Evolutionary conservation across 2,329 filamentous ascomycete genomes (phyloP).

Genomic region (Botryotinia narcissicola): DNA sequence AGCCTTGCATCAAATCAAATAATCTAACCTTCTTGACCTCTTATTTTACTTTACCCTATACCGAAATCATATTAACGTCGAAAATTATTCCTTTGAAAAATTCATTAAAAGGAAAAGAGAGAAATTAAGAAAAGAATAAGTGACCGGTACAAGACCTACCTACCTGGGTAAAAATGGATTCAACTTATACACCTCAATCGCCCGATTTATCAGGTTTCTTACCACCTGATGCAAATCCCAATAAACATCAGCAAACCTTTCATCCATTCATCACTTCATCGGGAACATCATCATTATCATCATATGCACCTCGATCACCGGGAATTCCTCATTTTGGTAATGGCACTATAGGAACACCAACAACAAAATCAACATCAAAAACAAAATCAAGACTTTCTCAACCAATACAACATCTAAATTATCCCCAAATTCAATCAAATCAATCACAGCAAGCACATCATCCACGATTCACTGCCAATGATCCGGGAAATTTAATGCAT

Average conservation of each 20-base stretch:
- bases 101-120: conserved; percentile 9
- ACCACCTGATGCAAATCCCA: conserved; percentile 29
- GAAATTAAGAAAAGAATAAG: conserved; percentile 8
- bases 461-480: conserved; percentile 20
- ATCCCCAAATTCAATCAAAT: conserved; percentile 28
- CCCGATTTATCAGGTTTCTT: conserved; percentile 39
- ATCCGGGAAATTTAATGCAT: background rate
- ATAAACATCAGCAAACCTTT: conserved; percentile 25
- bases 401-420: conserved; percentile 26
- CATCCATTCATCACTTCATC: background rate
- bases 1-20: conserved; percentile 29
- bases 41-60: background rate
- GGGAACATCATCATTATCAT: conserved; percentile 15
- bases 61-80: conserved; percentile 17
- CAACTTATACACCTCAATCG: conserved; percentile 39
- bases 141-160: background rate
- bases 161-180: conserved; percentile 27
- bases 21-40: conserved; percentile 1
- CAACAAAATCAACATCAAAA: conserved; percentile 20
- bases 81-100: conserved; percentile 11
- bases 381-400: background rate
- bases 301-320: conserved; percentile 37
- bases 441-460: conserved; percentile 30
- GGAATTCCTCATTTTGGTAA: conserved; percentile 32
- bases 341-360: conserved; percentile 22